Conservation (phyloP, 2,329 filamentous ascomycete genomes). For the Ceratocystis eucalypticola region DNA sequence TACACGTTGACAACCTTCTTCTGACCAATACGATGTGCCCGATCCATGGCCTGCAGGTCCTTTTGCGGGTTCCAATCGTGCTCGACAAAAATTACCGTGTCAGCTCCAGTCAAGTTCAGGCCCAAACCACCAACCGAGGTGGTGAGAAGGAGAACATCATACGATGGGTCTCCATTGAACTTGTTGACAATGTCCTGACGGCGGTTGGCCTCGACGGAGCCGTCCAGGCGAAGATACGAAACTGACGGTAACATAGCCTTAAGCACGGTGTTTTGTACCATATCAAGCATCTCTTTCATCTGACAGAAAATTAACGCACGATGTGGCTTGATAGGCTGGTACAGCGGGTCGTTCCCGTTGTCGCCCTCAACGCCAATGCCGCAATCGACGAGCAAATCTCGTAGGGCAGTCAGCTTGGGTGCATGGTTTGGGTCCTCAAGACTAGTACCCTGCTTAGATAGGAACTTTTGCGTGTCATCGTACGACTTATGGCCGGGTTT, state of each 20-base stretch:
- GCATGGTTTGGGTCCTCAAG: constrained; percentile 79
- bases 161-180: constrained; percentile 95
- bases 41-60: constrained; percentile 97
- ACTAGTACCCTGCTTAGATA: constrained; percentile 64
- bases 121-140: constrained; percentile 91
- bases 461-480: constrained; percentile 68
- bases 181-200: constrained; percentile 97
- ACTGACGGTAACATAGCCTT: constrained; percentile 84
- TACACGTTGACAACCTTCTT: constrained; percentile 99
- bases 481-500: constrained; percentile 88
- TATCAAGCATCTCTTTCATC: constrained; percentile 99
- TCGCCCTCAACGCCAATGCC: constrained; percentile 74
- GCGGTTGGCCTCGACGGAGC: constrained; percentile 79
- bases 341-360: constrained; percentile 43
- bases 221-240: constrained; percentile 87
- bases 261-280: constrained; percentile 89
- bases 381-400: constrained; percentile 93
- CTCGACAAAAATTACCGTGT: constrained; percentile 98
- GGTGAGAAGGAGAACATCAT: constrained; percentile 84
- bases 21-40: constrained; percentile 93
- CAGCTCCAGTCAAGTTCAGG: constrained; percentile 87
- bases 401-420: constrained; percentile 79
- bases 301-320: constrained; percentile 95
- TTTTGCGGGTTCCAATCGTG: constrained; percentile 99
- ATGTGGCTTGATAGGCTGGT: constrained; percentile 84